Base-by-base conservation (phyloP, 345 rosid genomes). In the Ceriops decandra region DNA sequence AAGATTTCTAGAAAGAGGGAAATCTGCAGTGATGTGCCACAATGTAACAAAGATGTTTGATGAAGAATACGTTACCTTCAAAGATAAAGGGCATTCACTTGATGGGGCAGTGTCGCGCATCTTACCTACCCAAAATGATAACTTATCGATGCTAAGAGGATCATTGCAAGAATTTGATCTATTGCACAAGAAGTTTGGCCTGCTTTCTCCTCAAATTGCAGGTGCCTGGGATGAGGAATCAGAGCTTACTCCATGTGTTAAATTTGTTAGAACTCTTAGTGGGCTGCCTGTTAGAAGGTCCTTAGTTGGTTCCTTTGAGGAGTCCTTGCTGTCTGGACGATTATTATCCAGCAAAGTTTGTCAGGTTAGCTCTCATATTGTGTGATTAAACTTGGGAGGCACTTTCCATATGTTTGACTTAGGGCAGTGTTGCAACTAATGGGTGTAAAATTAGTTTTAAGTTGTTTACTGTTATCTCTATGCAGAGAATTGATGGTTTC, bases 291-390 rank as follows among this genome's bases (percentile, higher is more conserved):
- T 89, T 52, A 84, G 89, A 74, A 86, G 97, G 83, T 87, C 98
- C 66, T 82, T 93, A 82, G 88, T 93, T 71, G 98, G 98, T 83
- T 93, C 98, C 27, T 93, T 93, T 69, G 98, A 93, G 85, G 98
- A 93, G 84, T 93, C 98, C 21, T 57, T 93, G 20, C 73, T 93
- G 64, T 89, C 98, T 53, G 98, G 98, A 68, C 80, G 95, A 74
- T 79, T 90, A 66, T 75, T 86, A 59, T 86, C 87, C 52, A 88
- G 86, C 54, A 76, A 80, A 72, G 71, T 73, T 30, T 72, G 85
- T 80, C 91, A 85, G 96, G 97, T 93, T 71, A 76, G 85, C 75
- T 56, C 51, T 52, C 10, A 54, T 27, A 35, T 63, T 32, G 51
- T 51, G 21, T 28, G 60, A 22, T 68, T 42, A 5, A 42, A 42